Conservation (phyloP, 2,329 filamentous ascomycete species). For the Monosporascus sp. region DNA sequence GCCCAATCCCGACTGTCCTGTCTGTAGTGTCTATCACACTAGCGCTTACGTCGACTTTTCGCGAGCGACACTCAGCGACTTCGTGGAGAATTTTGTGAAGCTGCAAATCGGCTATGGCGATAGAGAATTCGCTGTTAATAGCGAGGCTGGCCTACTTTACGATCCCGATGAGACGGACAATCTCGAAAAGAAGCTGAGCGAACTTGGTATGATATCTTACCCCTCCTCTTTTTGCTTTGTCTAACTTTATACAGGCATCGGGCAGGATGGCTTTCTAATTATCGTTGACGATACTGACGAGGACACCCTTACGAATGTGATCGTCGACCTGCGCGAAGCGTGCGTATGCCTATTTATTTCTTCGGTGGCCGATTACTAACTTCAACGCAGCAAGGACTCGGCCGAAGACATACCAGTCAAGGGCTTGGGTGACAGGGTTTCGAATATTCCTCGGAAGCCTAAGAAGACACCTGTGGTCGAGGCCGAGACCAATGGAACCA, state of each 20-base stretch:
- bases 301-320: slow-evolving; percentile 71
- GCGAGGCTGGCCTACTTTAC: slow-evolving; percentile 73
- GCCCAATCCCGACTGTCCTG: slow-evolving; percentile 77
- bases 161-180: slow-evolving; percentile 88
- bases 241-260: slow-evolving; percentile 50
- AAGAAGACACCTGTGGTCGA: slow-evolving; percentile 35
- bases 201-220: slow-evolving; percentile 53
- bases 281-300: slow-evolving; percentile 79
- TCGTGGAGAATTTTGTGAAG: slow-evolving; percentile 72
- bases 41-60: slow-evolving; percentile 63
- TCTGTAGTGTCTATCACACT: slow-evolving; percentile 71
- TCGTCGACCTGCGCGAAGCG: slow-evolving; percentile 63
- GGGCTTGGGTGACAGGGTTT: slow-evolving; percentile 37
- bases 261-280: slow-evolving; percentile 70
- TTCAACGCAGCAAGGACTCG: slow-evolving; percentile 32
- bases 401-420: slow-evolving; percentile 51
- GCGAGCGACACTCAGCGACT: slow-evolving; percentile 68
- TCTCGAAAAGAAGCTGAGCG: slow-evolving; percentile 68
- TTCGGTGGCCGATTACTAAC: slow-evolving; percentile 16
- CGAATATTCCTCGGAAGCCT: slow-evolving; percentile 49
- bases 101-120: slow-evolving; percentile 69
- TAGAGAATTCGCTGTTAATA: slow-evolving; percentile 71
- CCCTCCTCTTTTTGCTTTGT: slow-evolving; percentile 1
- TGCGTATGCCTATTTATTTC: slow-evolving; percentile 32
- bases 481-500: slow-evolving; percentile 34